These are phyloP conservation scores for Arthrobotrys musiformis DNA, from an alignment of 2,329 filamentous ascomycete genomes.

Conservation along the genomic window DNA sequence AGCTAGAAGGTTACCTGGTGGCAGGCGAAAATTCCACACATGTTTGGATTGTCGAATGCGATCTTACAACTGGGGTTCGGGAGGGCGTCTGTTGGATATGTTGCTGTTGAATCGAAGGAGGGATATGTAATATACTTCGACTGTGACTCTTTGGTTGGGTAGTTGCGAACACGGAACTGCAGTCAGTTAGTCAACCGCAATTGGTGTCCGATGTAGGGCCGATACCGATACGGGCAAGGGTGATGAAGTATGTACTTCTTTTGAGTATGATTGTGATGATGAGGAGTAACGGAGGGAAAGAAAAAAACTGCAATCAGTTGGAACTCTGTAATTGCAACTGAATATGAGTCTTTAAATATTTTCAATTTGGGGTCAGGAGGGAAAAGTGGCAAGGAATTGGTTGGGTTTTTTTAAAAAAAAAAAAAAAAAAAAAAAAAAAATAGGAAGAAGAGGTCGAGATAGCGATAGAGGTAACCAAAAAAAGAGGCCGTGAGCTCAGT, in stretches of 20 bases:
- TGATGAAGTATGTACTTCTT: too few relatives aligned
- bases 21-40: constrained; percentile 55
- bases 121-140: not conserved
- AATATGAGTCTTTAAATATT: not conserved
- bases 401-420: too few relatives aligned
- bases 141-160: not conserved
- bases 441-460: too few relatives aligned
- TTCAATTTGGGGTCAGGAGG: not conserved
- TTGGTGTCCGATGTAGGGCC: constrained; percentile 42
- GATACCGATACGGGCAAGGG: constrained; percentile 9
- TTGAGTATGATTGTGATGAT: too few relatives aligned
- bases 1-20: constrained; percentile 22
- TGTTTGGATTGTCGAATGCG: not conserved
- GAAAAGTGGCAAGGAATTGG: too few relatives aligned
- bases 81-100: not conserved
- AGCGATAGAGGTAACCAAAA: not conserved
- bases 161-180: constrained; percentile 29
- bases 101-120: not conserved
- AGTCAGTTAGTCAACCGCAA: not conserved
- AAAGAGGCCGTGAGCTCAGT: constrained; percentile 1
- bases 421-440: constrained; percentile 3
- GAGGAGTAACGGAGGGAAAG: not conserved
- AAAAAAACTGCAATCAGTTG: not conserved
- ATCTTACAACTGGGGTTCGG: not conserved
- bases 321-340: too few relatives aligned